A percentile compares a stretch with the other conserved stretches of the same genome.
These are phyloP conservation scores for Neophaeococcomyces mojaviensis DNA, from an alignment of 2,329 filamentous ascomycete species.

Conservation along the genomic window DNA sequence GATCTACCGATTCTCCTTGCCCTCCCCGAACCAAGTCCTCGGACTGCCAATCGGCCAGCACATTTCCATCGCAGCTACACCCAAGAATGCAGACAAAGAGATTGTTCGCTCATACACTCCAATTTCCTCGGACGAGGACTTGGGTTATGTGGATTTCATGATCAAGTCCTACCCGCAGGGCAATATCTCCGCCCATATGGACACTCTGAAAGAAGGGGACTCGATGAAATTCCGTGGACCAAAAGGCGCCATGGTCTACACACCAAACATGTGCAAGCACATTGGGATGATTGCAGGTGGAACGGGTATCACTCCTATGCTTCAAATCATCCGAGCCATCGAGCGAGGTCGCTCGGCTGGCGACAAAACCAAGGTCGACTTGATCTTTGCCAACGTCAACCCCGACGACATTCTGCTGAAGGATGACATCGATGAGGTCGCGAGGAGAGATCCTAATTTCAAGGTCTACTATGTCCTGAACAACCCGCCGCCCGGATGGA, in stretches of 20 bases:
- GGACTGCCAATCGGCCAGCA: conserved; percentile 97
- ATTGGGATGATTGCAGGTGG: conserved; percentile 98
- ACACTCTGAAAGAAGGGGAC: conserved; percentile 72
- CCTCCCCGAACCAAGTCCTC: conserved; percentile 68
- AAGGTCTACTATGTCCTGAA: conserved; percentile 92
- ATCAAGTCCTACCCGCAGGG: conserved; percentile 97
- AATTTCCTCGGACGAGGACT: conserved; percentile 79
- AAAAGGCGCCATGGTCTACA: conserved; percentile 97
- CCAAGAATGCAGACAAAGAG: conserved; percentile 71
- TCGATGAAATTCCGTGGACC: conserved; percentile 85
- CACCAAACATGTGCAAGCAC: conserved; percentile 89
- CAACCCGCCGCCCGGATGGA: conserved; percentile 88
- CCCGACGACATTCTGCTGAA: conserved; percentile 84
- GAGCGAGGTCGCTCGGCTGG: conserved; percentile 69
- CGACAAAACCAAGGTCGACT: conserved; percentile 80
- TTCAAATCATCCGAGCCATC: conserved; percentile 89
- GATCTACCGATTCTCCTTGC: conserved; percentile 93
- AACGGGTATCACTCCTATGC: conserved; percentile 96
- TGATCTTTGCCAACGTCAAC: conserved; percentile 97
- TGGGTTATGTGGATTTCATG: conserved; percentile 88
- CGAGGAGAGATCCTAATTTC: conserved; percentile 70
- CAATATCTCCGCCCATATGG: conserved; percentile 93
- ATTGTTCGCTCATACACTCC: conserved; percentile 89
- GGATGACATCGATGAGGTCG: conserved; percentile 79
- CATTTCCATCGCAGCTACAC: conserved; percentile 83